Evolutionary conservation across 2,329 filamentous ascomycete species (phyloP).

Genomic region (Colletotrichum sp.): DNA sequence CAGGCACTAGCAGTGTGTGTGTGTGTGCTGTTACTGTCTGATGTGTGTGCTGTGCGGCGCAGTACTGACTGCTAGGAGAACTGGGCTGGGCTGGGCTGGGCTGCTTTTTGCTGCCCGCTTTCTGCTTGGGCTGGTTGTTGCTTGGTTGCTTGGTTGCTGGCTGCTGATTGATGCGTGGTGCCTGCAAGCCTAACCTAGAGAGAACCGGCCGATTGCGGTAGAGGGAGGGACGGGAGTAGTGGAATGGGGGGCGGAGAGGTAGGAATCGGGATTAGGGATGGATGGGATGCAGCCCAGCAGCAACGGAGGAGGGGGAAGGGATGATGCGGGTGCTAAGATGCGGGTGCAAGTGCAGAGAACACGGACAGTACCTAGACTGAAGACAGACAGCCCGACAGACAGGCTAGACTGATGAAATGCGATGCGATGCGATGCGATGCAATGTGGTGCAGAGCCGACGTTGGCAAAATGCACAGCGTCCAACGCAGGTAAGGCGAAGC

Average conservation of each 20-base stretch:
- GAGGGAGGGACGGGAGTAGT: constrained; percentile 11
- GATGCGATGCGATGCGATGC: background rate
- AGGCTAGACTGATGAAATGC: background rate
- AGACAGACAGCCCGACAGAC: background rate
- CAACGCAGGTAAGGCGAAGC: background rate
- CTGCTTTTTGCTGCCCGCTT: background rate
- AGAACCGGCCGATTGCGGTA: background rate
- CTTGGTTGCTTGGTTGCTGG: background rate
- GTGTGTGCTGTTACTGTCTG: background rate
- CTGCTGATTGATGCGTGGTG: background rate
- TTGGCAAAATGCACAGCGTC: background rate
- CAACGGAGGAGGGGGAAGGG: background rate
- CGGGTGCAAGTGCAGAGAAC: background rate
- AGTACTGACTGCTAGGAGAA: background rate
- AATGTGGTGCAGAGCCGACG: background rate
- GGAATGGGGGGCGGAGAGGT: background rate
- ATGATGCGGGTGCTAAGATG: background rate
- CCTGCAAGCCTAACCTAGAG: background rate
- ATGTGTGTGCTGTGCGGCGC: background rate
- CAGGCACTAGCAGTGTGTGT: background rate
- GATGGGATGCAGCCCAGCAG: background rate
- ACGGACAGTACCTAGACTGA: background rate
- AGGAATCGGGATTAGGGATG: background rate
- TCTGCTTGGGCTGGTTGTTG: background rate
- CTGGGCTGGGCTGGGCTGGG: background rate